Conservation (phyloP, 306 rosid genomes). For the Cicer pinnatifidum region DNA sequence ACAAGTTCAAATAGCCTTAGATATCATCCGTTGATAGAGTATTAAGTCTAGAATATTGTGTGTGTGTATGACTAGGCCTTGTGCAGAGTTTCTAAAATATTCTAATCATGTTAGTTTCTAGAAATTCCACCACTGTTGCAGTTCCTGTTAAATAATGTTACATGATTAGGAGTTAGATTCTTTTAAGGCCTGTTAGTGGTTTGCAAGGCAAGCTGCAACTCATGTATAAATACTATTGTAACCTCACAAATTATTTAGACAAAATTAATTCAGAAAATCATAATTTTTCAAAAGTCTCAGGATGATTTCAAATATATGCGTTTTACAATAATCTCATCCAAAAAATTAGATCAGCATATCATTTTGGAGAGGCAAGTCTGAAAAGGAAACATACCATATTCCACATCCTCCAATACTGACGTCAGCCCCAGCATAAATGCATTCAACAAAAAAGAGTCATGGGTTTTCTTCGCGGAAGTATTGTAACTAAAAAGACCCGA, state of each 20-base stretch:
- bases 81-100: conserved; percentile 8
- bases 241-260: not conserved
- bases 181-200: not conserved
- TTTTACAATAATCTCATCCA: conserved; percentile 9
- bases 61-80: conserved; percentile 2
- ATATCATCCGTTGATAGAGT: conserved; percentile 3
- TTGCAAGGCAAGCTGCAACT: not conserved
- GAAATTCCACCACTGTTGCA: not conserved
- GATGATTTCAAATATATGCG: not conserved
- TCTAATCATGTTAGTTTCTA: not conserved
- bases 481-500: conserved; percentile 21
- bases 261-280: not conserved
- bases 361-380: conserved; percentile 27
- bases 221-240: not conserved
- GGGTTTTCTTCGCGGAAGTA: conserved; percentile 38
- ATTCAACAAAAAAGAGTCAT: conserved; percentile 53
- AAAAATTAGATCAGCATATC: conserved; percentile 11
- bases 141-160: conserved; percentile 20
- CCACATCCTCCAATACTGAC: conserved; percentile 99
- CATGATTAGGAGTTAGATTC: not conserved
- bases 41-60: not conserved
- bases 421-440: conserved; percentile 53
- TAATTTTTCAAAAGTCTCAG: not conserved
- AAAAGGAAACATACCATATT: conserved; percentile 78
- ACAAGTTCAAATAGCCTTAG: conserved; percentile 3